A percentile compares a stretch with the other conserved stretches of the same genome.
Evolutionary conservation across 139 green algal species (phyloP).

Genomic region (Coelastrella sp.): DNA sequence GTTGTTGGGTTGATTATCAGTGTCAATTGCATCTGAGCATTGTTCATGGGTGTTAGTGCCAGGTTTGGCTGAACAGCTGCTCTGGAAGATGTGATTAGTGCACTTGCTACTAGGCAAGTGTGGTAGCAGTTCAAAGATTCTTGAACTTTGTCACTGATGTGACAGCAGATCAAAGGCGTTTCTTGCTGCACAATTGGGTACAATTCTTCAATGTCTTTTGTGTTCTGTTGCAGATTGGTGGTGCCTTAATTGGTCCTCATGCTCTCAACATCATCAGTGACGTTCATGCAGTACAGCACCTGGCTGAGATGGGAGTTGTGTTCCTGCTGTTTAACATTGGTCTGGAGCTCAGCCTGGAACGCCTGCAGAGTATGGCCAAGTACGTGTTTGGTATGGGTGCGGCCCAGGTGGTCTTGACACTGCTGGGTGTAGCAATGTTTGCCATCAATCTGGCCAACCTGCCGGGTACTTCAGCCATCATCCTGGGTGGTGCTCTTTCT

Average conservation of each 20-base stretch:
- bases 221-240: constrained; percentile 68
- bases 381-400: constrained; percentile 98
- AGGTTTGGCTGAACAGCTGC: too few species aligned
- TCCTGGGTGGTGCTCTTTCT: constrained; percentile 94
- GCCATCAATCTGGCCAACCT: constrained; percentile 68
- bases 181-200: too few species aligned
- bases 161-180: too few species aligned
- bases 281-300: constrained; percentile 68
- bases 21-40: too few species aligned
- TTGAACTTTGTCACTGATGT: too few species aligned
- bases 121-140: too few species aligned
- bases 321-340: constrained; percentile 99
- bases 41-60: too few species aligned
- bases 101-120: too few species aligned
- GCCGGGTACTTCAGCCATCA: constrained; percentile 82
- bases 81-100: too few species aligned
- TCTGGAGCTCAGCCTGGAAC: constrained; percentile 95
- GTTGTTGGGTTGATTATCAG: too few species aligned
- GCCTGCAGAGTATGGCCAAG: constrained; percentile 96
- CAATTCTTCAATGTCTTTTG: too few species aligned
- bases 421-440: constrained; percentile 73
- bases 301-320: constrained; percentile 97
- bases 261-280: constrained; percentile 89
- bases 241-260: constrained; percentile 94
- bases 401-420: constrained; percentile 84